These are phyloP conservation scores for Phytopythium vexans DNA, from an alignment of 352 stramenopile species.

Conservation along the genomic window DNA sequence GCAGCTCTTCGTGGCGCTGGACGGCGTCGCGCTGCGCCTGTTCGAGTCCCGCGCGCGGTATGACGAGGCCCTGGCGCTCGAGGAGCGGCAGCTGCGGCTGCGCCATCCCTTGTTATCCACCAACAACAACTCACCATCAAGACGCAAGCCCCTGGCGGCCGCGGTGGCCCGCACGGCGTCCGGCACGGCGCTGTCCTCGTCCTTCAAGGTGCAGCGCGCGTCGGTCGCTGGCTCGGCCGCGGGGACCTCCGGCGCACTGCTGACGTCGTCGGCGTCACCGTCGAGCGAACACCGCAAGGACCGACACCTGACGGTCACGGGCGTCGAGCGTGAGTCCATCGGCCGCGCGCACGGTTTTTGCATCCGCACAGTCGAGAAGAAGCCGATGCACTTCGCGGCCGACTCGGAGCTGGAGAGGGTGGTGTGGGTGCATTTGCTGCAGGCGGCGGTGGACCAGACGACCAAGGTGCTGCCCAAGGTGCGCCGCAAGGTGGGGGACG, in stretches of 20 bases:
- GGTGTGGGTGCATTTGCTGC: conserved; percentile 71
- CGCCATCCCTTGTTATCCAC: conserved; percentile 4
- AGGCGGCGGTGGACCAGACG: conserved; percentile 57
- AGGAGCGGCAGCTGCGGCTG: conserved; percentile 31
- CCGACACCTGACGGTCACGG: conserved; percentile 51
- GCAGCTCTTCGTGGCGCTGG: conserved; percentile 60
- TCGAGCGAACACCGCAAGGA: conserved; percentile 31
- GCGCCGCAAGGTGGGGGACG: conserved; percentile 14
- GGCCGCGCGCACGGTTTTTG: conserved; percentile 55
- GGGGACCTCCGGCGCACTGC: neutral
- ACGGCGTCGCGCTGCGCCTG: conserved; percentile 54
- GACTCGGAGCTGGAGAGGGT: conserved; percentile 75
- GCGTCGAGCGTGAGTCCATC: conserved; percentile 53
- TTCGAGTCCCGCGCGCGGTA: conserved; percentile 68
- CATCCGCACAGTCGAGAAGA: conserved; percentile 55
- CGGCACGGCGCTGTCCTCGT: conserved; percentile 5
- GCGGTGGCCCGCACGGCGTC: neutral
- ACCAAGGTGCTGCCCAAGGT: conserved; percentile 33
- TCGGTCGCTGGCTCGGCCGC: neutral
- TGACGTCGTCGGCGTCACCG: neutral
- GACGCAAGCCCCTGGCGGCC: neutral
- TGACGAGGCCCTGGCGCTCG: conserved; percentile 31
- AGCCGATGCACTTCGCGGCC: conserved; percentile 51
- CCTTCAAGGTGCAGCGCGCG: neutral
- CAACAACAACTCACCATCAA: too few species aligned